Evolutionary conservation across 805 yeast genomes (phyloP).

Genomic region (Metschnikowia matae): DNA sequence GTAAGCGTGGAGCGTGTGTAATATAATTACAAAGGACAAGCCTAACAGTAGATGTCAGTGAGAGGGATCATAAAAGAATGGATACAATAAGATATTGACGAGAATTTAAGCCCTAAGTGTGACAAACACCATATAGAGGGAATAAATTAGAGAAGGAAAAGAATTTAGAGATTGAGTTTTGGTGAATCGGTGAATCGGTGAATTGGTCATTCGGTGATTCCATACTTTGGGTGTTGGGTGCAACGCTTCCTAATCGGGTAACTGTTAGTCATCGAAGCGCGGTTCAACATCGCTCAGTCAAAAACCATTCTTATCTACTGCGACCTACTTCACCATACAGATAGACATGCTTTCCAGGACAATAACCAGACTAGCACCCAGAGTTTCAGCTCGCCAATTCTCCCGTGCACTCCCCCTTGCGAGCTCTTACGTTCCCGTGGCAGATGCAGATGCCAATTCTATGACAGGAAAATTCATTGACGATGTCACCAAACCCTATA

Average conservation of each 20-base stretch:
- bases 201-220: neutral
- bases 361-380: neutral
- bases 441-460: conserved; percentile 30
- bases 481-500: conserved; percentile 46
- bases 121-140: too few relatives aligned
- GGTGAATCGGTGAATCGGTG: neutral
- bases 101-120: too few relatives aligned
- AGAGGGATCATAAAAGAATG: too few relatives aligned
- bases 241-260: conserved; percentile 12
- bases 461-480: conserved; percentile 40
- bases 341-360: neutral
- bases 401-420: neutral
- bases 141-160: too few relatives aligned
- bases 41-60: too few relatives aligned
- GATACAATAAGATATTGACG: too few relatives aligned
- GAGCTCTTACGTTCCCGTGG: conserved; percentile 16
- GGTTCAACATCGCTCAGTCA: conserved; percentile 13
- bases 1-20: conserved; percentile 18
- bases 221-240: neutral
- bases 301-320: neutral
- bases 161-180: too few relatives aligned
- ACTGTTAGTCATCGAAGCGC: conserved; percentile 20
- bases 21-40: neutral
- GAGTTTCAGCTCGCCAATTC: neutral
- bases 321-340: neutral